phyloP scores from a whole-genome alignment of 2,329 filamentous ascomycete genomes.

The Epichloe sylvatica region DNA sequence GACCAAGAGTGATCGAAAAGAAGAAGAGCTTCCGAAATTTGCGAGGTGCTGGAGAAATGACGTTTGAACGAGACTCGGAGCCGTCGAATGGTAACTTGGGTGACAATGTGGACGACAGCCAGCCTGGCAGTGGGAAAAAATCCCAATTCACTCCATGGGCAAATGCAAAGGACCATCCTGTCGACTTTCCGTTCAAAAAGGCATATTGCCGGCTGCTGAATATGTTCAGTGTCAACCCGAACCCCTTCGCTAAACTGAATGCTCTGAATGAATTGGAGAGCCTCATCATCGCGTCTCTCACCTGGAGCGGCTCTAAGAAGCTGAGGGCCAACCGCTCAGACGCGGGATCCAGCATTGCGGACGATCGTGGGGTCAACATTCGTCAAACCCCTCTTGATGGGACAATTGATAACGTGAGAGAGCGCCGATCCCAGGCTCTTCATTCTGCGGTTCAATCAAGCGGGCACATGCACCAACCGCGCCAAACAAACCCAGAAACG shows the following conservation, averaged over 20 bases:
- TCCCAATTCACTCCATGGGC: not conserved
- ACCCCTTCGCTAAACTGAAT: slow-evolving; percentile 73
- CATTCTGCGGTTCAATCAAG: slow-evolving; percentile 17
- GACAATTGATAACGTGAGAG: slow-evolving; percentile 55
- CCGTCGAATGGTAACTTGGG: slow-evolving; percentile 25
- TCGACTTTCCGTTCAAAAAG: slow-evolving; percentile 64
- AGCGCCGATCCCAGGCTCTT: slow-evolving; percentile 44
- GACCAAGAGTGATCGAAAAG: slow-evolving; percentile 44
- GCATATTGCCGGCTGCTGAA: slow-evolving; percentile 68
- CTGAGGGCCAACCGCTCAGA: slow-evolving; percentile 24
- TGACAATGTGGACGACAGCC: slow-evolving; percentile 21
- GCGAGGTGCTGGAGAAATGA: slow-evolving; percentile 33
- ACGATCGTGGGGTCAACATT: slow-evolving; percentile 19
- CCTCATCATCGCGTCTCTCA: slow-evolving; percentile 61
- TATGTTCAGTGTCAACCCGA: slow-evolving; percentile 80
- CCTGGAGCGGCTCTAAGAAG: slow-evolving; percentile 20
- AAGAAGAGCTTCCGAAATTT: slow-evolving; percentile 57
- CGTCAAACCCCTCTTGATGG: slow-evolving; percentile 44
- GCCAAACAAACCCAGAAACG: slow-evolving; percentile 32
- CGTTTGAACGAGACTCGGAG: slow-evolving; percentile 23
- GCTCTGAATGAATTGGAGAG: slow-evolving; percentile 72
- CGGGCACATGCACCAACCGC: slow-evolving; percentile 20
- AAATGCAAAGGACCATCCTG: not conserved
- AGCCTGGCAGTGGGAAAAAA: slow-evolving; percentile 8
- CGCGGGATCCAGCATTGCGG: slow-evolving; percentile 19